These are phyloP conservation scores for Uronychia setigera DNA, from an alignment of 73 alveolate species.

Conservation along the genomic window DNA sequence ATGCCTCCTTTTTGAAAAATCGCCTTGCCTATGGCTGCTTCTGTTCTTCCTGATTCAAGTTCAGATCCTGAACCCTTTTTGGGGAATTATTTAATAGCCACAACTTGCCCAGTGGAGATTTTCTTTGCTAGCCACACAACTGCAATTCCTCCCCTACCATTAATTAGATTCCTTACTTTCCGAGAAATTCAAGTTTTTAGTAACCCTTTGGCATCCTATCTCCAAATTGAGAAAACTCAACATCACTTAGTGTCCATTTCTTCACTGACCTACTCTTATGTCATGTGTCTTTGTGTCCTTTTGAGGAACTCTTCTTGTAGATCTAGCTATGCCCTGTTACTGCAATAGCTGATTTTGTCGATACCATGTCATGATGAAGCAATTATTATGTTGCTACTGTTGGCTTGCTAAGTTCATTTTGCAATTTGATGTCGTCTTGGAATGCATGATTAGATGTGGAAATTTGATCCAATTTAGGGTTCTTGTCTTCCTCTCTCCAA, in stretches of 20 bases:
- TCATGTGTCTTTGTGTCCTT: background rate
- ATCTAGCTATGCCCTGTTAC: too few species aligned
- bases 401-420: too few species aligned
- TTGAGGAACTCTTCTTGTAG: background rate
- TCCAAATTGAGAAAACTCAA: slow-evolving; percentile 64
- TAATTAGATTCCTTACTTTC: slow-evolving; percentile 31
- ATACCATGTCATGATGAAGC: too few species aligned
- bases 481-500: too few species aligned
- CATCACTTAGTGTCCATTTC: slow-evolving; percentile 27
- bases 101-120: slow-evolving; percentile 41
- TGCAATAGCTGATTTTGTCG: too few species aligned
- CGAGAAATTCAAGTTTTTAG: slow-evolving; percentile 58
- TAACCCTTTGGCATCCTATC: slow-evolving; percentile 72
- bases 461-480: too few species aligned
- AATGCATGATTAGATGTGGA: too few species aligned
- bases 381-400: too few species aligned
- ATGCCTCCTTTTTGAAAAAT: slow-evolving; percentile 16
- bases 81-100: slow-evolving; percentile 76
- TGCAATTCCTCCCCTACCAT: slow-evolving; percentile 76
- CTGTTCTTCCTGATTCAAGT: slow-evolving; percentile 27
- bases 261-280: background rate
- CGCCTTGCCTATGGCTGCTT: slow-evolving; percentile 4
- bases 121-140: slow-evolving; percentile 76
- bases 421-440: too few species aligned
- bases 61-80: slow-evolving; percentile 39